Evolutionary conservation across 495 filamentous ascomycete genomes (phyloP), one percentile per base, ranked within the genome.

Genomic region (Aspergillus avenaceus): DNA sequence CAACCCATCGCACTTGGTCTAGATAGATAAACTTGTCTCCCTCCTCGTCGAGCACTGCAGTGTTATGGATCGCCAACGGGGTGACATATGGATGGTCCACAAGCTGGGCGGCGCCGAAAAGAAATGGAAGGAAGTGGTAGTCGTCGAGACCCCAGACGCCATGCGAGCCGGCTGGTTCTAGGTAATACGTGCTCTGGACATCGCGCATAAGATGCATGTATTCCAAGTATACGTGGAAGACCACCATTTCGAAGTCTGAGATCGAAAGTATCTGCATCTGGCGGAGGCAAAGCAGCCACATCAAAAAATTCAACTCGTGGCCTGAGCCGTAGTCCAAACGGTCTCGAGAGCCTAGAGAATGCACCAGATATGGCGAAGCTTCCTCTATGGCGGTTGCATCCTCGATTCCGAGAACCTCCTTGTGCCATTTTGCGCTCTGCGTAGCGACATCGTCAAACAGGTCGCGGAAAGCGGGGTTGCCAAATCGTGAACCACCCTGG

Each of bases 291-390:
- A 98, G 78, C 28, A 97, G 75, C 90, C 90, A 97, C 65, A 95
- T 84, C 63, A 92, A 76, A 66, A 97, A 96, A 66, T 98, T 96
- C 41, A 98, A 78, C 69, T 98, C 93, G 65, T 98, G 93, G 7
- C 93, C 93, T 0, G 89, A 95, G 55, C 93, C 93, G 68, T 98
- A 98, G 71, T 98, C 93, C 54, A 98, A 88, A n/a, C 93, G 81
- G 24, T 82, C 79, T 41, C 84, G 77, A 62, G 93, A 95, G 40
- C 93, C 93, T 41, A 96, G 87, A 1, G 85, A 85, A 59, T 95
- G 80, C 50, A 80, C 69, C 41, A 99, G 76, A 61, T 99, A 99
- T 32, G 84, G 79, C 7, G 84, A 84, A 6, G 84, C 73, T 64
- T 98, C 93, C 1, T 72, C 64, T 24, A 85, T 75, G 4, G 86